phyloP scores from a whole-genome alignment of 2,329 filamentous ascomycete species.

The Blastomyces percursus region DNA sequence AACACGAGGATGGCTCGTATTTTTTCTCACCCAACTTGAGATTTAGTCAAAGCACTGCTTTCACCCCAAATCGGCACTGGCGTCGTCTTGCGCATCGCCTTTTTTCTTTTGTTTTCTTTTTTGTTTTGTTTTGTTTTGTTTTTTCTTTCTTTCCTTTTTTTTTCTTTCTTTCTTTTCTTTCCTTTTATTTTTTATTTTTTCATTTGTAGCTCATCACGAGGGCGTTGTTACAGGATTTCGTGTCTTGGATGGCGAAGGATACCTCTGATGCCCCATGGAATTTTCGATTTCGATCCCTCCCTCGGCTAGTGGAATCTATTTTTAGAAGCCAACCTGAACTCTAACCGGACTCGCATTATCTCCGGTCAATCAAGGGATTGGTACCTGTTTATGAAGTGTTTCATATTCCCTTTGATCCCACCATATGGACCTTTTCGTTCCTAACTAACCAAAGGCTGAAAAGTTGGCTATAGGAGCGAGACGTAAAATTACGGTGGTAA shows the following conservation, averaged over 20 bases:
- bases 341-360: background rate
- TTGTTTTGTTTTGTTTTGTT: too few species aligned
- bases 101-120: too few species aligned
- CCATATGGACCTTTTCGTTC: background rate
- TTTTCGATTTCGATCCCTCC: background rate
- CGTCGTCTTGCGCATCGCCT: background rate
- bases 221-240: background rate
- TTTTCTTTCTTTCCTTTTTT: too few species aligned
- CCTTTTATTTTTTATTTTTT: too few species aligned
- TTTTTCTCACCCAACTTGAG: background rate
- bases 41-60: background rate
- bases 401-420: background rate
- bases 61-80: background rate
- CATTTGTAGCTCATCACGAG: background rate
- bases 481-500: background rate
- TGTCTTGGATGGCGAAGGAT: background rate
- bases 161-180: too few species aligned
- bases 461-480: background rate
- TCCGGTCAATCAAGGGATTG: background rate
- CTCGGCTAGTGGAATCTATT: background rate
- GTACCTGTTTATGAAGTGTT: background rate
- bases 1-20: constrained; percentile 3
- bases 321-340: background rate
- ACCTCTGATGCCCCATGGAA: background rate
- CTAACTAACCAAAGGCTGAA: background rate